Percentiles rank a stretch among this genome's conserved stretches.
Evolutionary conservation across 192 early-diverging fungal species (phyloP).

Genomic region (Thamnidium elegans): DNA sequence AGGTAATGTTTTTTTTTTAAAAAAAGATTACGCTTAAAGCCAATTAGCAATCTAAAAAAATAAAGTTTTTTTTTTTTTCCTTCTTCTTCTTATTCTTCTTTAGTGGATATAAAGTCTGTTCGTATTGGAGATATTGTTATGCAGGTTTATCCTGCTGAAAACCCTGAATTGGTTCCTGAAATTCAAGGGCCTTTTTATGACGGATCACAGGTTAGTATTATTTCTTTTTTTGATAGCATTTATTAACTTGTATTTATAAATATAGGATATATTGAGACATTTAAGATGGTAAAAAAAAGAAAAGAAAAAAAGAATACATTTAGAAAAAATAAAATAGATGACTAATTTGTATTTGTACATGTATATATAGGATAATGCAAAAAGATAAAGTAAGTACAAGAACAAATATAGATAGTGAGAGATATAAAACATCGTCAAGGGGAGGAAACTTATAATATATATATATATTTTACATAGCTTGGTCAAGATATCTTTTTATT

Average conservation of each 20-base stretch:
- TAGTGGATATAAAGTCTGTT: conserved; percentile 44
- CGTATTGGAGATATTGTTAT: conserved; percentile 57
- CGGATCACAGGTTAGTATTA: conserved; percentile 44
- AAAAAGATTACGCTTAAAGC: not conserved
- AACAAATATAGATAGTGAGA: not conserved
- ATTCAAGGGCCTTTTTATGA: conserved; percentile 51
- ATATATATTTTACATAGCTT: conserved; percentile 31
- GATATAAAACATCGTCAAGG: not conserved
- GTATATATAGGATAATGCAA: conserved; percentile 70
- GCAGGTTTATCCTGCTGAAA: conserved; percentile 38
- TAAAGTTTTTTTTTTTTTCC: not conserved
- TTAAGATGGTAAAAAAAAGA: conserved; percentile 32
- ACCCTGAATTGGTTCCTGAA: conserved; percentile 55
- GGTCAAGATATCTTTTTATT: conserved; percentile 83
- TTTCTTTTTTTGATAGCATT: too few species aligned
- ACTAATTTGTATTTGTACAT: not conserved
- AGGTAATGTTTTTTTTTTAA: conserved; percentile 15
- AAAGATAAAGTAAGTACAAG: conserved; percentile 54
- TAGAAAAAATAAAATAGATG: not conserved
- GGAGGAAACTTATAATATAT: not conserved
- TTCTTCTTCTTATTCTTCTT: not conserved
- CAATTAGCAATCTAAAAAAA: too few species aligned
- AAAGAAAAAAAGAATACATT: too few species aligned
- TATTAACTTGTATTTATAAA: not conserved
- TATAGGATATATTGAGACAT: conserved; percentile 38